A percentile compares a stretch with the other conserved stretches of the same genome.
Evolutionary conservation across 805 yeast species (phyloP).

Genomic region (Millerago galiae): DNA sequence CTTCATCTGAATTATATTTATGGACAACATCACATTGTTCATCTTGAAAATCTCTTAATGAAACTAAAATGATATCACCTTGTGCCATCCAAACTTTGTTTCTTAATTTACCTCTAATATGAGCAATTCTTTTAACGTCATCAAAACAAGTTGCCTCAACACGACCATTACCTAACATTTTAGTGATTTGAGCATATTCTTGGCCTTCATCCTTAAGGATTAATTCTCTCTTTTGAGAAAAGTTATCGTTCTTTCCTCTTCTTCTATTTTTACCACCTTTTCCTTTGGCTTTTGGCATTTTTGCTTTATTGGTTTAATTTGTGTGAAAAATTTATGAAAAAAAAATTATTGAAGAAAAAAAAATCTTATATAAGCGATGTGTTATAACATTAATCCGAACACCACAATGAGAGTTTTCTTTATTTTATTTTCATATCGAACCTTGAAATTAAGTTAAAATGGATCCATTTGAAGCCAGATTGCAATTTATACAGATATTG

Average conservation of each 20-base stretch:
- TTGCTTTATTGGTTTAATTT: background rate
- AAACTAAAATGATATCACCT: constrained; percentile 94
- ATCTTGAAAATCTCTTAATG: constrained; percentile 97
- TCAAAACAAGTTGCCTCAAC: constrained; percentile 94
- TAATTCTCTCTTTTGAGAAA: constrained; percentile 90
- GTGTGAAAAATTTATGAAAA: background rate
- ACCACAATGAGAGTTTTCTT: too few relatives aligned
- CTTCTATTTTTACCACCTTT: constrained; percentile 87
- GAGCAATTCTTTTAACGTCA: constrained; percentile 90
- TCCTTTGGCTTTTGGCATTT: constrained; percentile 73
- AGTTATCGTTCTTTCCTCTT: constrained; percentile 96
- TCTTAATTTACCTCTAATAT: constrained; percentile 97
- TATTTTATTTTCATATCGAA: too few relatives aligned
- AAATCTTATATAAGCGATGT: too few relatives aligned
- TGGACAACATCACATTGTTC: constrained; percentile 97
- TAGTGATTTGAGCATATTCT: constrained; percentile 96
- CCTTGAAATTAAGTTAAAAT: constrained; percentile 28
- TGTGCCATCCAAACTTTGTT: constrained; percentile 99
- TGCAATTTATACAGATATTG: constrained; percentile 65
- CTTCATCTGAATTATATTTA: constrained; percentile 95
- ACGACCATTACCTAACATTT: constrained; percentile 98
- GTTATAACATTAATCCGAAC: too few relatives aligned
- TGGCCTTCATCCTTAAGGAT: constrained; percentile 92
- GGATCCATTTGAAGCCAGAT: constrained; percentile 87
- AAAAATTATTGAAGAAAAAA: constrained; percentile 5